Percentiles rank a stretch among this genome's conserved stretches.
Evolutionary conservation across 192 early-diverging fungal genomes (phyloP).

Genomic region (Fimicolochytrium jonesii): DNA sequence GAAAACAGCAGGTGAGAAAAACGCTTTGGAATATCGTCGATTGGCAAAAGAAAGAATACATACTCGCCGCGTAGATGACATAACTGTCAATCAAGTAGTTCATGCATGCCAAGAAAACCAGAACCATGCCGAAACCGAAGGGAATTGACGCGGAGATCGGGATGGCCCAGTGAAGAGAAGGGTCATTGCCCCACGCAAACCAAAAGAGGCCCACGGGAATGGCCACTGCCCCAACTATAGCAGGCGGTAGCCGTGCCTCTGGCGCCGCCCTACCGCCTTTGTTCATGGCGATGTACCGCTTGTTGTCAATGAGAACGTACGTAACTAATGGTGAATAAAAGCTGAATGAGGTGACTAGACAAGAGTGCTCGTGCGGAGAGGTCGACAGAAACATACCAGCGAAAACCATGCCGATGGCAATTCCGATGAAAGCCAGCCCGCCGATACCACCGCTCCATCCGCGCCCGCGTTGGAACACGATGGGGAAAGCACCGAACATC

Average conservation of each 20-base stretch:
- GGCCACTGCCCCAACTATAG: background rate
- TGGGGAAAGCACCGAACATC: constrained; percentile 4
- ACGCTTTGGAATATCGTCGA: background rate
- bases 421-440: background rate
- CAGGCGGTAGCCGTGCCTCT: constrained; percentile 1
- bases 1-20: background rate
- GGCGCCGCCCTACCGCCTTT: background rate
- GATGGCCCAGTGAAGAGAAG: background rate
- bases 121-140: constrained; percentile 1
- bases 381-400: background rate
- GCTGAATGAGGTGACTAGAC: too few relatives aligned
- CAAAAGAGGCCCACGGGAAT: constrained; percentile 1
- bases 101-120: constrained; percentile 3
- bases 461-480: background rate
- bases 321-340: background rate
- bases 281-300: background rate
- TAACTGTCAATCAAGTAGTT: constrained; percentile 5
- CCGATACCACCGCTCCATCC: background rate
- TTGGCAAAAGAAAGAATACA: background rate
- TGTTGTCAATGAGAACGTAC: constrained; percentile 3
- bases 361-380: too few relatives aligned
- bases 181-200: constrained; percentile 1
- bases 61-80: background rate
- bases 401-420: background rate
- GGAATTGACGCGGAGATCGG: background rate